Conservation (phyloP, 2,329 filamentous ascomycete species). For the Calonectria hawksworthii region DNA sequence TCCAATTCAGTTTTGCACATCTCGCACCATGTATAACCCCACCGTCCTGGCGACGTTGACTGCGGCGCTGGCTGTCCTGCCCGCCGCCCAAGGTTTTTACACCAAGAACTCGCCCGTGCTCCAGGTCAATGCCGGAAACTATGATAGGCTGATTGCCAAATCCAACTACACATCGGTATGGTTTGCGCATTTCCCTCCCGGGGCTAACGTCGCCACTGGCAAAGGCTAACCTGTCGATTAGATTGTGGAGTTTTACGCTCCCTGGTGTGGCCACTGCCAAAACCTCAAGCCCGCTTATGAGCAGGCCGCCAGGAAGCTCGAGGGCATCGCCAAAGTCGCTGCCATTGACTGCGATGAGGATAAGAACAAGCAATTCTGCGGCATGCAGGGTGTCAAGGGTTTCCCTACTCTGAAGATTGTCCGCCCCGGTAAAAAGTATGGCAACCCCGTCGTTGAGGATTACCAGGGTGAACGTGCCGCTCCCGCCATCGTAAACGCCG, state of each 20-base stretch:
- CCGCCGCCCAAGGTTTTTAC: constrained; percentile 81
- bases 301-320: constrained; percentile 89
- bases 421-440: constrained; percentile 83
- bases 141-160: constrained; percentile 85
- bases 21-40: constrained; percentile 65
- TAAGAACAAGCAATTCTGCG: constrained; percentile 89
- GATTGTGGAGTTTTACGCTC: constrained; percentile 91
- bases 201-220: not conserved
- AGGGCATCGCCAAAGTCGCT: constrained; percentile 94
- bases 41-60: constrained; percentile 60
- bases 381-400: constrained; percentile 87
- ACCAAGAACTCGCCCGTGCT: constrained; percentile 88
- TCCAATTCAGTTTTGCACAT: constrained; percentile 3
- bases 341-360: constrained; percentile 97
- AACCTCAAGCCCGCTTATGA: constrained; percentile 97
- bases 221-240: constrained; percentile 45
- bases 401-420: constrained; percentile 98
- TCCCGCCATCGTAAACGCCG: constrained; percentile 89
- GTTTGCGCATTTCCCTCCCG: constrained; percentile 10
- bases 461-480: constrained; percentile 88
- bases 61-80: constrained; percentile 75
- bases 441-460: constrained; percentile 87
- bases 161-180: constrained; percentile 93
- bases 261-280: constrained; percentile 98
- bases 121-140: constrained; percentile 83